A percentile compares a stretch with the other conserved stretches of the same genome.
Conservation (phyloP, 2,329 filamentous ascomycete species). For the Metarhizium anisopliae region DNA sequence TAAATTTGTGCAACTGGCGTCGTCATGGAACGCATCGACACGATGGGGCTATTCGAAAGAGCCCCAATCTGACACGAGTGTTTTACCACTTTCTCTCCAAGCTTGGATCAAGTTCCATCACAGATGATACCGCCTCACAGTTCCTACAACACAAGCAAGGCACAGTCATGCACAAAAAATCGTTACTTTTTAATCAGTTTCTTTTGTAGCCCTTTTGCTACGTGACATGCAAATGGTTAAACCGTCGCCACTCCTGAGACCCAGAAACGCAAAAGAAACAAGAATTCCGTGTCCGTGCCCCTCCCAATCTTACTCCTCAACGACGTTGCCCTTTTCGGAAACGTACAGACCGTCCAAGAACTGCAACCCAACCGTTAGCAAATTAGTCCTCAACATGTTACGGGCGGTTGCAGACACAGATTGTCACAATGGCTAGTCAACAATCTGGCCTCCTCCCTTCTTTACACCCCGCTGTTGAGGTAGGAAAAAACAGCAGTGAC, state of each 20-base stretch:
- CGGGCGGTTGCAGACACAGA: neutral
- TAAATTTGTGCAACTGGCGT: neutral
- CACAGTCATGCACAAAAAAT: constrained; percentile 11
- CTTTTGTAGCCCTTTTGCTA: constrained; percentile 41
- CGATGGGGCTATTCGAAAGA: neutral
- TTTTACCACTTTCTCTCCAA: neutral
- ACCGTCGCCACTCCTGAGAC: constrained; percentile 55
- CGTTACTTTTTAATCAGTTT: constrained; percentile 28
- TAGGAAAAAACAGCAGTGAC: too few relatives aligned
- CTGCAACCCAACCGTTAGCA: constrained; percentile 34
- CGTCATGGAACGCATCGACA: neutral
- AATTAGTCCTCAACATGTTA: neutral
- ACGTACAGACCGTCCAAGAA: constrained; percentile 99
- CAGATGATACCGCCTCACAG: neutral
- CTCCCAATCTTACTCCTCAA: constrained; percentile 47
- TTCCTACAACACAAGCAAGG: neutral
- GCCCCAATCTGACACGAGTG: neutral
- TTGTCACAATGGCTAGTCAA: neutral
- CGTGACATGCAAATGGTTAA: constrained; percentile 51
- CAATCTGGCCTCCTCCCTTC: too few relatives aligned
- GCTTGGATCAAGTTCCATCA: neutral
- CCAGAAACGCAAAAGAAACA: constrained; percentile 52
- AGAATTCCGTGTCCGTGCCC: constrained; percentile 30
- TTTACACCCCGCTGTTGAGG: too few relatives aligned
- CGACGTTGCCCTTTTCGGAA: constrained; percentile 95